phyloP scores from a whole-genome alignment of 225 moss, liverwort and hornwort genomes.

The Pseudoscleropodium purum region DNA sequence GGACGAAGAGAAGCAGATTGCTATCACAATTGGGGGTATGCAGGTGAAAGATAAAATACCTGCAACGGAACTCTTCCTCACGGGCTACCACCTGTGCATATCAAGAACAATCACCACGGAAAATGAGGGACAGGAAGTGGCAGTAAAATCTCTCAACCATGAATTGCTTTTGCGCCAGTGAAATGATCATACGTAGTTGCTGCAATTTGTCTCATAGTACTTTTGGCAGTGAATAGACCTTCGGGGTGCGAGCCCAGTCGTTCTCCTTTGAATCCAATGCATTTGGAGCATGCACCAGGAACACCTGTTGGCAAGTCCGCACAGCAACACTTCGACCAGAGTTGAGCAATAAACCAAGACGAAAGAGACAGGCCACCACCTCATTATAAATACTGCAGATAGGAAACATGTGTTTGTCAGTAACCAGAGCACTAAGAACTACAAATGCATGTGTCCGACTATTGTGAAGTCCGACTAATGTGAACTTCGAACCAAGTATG shows the following conservation, averaged over 20 bases:
- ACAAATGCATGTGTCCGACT: neutral
- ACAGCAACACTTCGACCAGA: conserved; percentile 59
- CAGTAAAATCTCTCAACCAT: neutral
- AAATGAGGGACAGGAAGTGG: neutral
- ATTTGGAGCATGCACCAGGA: conserved; percentile 28
- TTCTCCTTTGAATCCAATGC: conserved; percentile 15
- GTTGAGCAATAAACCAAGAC: conserved; percentile 48
- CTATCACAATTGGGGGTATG: neutral
- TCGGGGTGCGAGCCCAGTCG: neutral
- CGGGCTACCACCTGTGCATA: conserved; percentile 23
- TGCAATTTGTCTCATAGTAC: neutral
- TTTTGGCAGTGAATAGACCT: neutral
- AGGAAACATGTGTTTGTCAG: neutral
- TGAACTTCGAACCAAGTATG: neutral
- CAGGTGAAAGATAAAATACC: conserved; percentile 7
- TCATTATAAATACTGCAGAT: conserved; percentile 75
- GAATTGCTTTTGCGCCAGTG: neutral
- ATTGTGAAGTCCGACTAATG: neutral
- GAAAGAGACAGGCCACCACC: conserved; percentile 59
- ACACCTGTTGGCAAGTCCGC: conserved; percentile 47
- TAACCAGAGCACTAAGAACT: neutral
- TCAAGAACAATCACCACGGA: neutral
- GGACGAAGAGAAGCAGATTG: neutral
- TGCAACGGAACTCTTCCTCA: conserved; percentile 24
- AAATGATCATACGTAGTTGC: neutral